Evolutionary conservation across 805 yeast genomes (phyloP).

Genomic region (Kregervanrija fluxuum): DNA sequence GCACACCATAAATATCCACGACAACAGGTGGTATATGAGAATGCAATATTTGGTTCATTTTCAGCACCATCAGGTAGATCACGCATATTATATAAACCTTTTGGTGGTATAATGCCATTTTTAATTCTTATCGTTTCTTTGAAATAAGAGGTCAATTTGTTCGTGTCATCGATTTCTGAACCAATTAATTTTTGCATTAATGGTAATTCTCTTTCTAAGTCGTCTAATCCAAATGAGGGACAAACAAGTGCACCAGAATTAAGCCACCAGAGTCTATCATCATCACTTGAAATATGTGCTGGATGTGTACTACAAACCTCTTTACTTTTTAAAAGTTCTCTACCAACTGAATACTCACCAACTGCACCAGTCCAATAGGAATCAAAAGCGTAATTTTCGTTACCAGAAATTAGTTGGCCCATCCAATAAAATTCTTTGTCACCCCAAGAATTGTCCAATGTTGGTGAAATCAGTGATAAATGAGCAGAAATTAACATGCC

Average conservation of each 20-base stretch:
- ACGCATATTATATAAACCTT: slow-evolving; percentile 5
- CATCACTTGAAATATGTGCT: slow-evolving; percentile 46
- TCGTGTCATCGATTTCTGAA: slow-evolving; percentile 8
- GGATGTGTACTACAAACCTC: slow-evolving; percentile 55
- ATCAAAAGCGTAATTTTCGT: slow-evolving; percentile 45
- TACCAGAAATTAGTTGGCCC: slow-evolving; percentile 50
- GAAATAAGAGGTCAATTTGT: slow-evolving; percentile 26
- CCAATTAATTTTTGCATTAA: slow-evolving; percentile 12
- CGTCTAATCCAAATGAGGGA: slow-evolving; percentile 27
- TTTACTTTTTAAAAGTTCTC: slow-evolving; percentile 8
- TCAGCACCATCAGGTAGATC: too few species aligned
- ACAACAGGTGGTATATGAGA: slow-evolving; percentile 27
- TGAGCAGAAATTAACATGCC: slow-evolving; percentile 36
- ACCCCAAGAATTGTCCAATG: slow-evolving; percentile 54
- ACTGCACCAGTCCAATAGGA: slow-evolving; percentile 45
- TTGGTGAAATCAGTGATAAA: slow-evolving; percentile 33
- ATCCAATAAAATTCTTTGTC: slow-evolving; percentile 75
- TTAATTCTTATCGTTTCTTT: slow-evolving; percentile 32
- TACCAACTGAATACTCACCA: slow-evolving; percentile 28
- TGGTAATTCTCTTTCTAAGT: slow-evolving; percentile 27
- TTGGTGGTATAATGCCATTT: slow-evolving; percentile 44
- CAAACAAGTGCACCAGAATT: slow-evolving; percentile 62
- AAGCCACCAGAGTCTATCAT: slow-evolving; percentile 49
- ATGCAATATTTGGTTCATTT: too few species aligned
- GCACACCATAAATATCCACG: slow-evolving; percentile 53